Percentiles rank a stretch among this genome's conserved stretches.
Evolutionary conservation across 257 asterid genomes (phyloP).

Genomic region (Solanum paucissectum): DNA sequence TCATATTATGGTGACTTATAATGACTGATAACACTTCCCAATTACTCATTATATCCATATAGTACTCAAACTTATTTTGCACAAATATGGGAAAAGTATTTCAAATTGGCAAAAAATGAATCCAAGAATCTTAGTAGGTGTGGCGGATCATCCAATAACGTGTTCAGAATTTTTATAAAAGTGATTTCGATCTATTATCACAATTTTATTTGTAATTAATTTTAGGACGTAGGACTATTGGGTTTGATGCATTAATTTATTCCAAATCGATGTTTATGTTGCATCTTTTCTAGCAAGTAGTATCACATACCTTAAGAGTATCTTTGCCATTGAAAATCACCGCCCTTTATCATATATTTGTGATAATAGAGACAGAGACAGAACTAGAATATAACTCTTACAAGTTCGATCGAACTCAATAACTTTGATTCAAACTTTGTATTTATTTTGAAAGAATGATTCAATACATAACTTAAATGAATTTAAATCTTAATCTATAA

Average conservation of each 20-base stretch:
- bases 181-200: no score
- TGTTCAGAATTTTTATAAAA: no score
- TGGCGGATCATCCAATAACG: no score
- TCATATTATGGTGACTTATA: background rate
- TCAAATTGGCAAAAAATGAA: background rate
- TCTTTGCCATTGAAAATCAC: background rate
- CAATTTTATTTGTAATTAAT: background rate
- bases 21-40: background rate
- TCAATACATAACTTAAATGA: no score
- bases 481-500: no score
- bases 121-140: no score
- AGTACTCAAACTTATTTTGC: background rate
- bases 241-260: background rate
- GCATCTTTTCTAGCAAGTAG: background rate
- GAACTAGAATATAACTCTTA: background rate
- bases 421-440: no score
- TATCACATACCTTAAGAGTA: background rate
- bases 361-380: background rate
- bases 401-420: no score
- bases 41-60: background rate
- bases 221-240: no score
- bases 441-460: no score
- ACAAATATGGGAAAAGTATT: background rate
- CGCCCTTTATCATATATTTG: background rate
- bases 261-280: background rate